Evolutionary conservation across 108 stramenopile species (phyloP).

Genomic region (Chaetoceros tenuissimus): DNA sequence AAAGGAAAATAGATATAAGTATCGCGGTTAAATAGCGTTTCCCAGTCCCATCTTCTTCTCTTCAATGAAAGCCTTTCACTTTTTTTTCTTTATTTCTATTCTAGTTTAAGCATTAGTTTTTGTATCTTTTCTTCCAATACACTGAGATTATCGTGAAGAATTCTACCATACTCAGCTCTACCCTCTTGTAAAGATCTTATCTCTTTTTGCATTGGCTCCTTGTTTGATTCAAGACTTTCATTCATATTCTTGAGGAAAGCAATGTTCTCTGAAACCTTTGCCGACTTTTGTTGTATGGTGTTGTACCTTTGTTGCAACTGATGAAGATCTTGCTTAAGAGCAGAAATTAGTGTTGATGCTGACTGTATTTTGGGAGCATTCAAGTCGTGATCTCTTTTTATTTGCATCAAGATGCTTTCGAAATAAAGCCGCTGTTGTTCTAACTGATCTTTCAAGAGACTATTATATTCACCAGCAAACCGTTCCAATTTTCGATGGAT

Average conservation of each 20-base stretch:
- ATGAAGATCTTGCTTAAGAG: conserved; percentile 67
- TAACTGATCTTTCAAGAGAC: conserved; percentile 79
- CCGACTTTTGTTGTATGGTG: conserved; percentile 36
- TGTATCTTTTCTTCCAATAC: conserved; percentile 61
- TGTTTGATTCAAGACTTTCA: conserved; percentile 67
- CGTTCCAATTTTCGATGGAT: conserved; percentile 87
- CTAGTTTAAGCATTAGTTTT: conserved; percentile 56
- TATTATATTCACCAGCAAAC: conserved; percentile 81
- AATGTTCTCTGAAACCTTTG: conserved; percentile 48
- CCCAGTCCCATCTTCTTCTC: no score
- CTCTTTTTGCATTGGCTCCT: conserved; percentile 33
- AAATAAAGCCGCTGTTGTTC: conserved; percentile 87
- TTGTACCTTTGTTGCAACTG: conserved; percentile 58
- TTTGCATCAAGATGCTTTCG: conserved; percentile 68
- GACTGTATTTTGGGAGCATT: conserved; percentile 7
- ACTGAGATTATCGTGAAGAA: conserved; percentile 35
- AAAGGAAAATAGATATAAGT: no score
- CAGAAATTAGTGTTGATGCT: conserved; percentile 44
- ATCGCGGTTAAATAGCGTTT: no score
- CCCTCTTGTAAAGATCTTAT: conserved; percentile 44
- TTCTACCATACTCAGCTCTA: conserved; percentile 29
- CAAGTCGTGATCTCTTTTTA: conserved; percentile 40
- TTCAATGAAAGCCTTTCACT: no score
- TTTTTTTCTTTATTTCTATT: no score
- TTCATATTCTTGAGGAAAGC: conserved; percentile 69